Evolutionary conservation across 768 basidiomycete species (phyloP), one percentile per base, ranked within the genome.

Genomic region (Termitomyces sp.): DNA sequence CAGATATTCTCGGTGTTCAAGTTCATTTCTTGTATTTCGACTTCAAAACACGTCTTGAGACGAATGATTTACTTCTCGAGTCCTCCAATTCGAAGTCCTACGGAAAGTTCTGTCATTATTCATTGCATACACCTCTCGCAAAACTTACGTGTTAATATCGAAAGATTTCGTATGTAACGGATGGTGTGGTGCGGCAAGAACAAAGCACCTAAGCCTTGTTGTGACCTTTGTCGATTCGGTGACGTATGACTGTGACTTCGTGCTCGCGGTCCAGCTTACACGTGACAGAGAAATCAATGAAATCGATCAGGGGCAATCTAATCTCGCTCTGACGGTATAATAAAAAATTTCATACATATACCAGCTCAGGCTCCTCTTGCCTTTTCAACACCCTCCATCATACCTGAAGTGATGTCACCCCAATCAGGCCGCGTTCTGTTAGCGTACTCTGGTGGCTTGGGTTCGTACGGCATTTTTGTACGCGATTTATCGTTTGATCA

Each of bases 391-490:
- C 47, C 43, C 28, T n/a, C 22, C 53, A 42, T 52, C 46, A 33
- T 28, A 49, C 20, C 26, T 48, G 70, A 59, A 53, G 28, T 4
- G 57, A 85, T 83, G 82, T 68, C 82, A 59, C 65, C 76, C 47
- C 80, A 80, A 68, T 63, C 73, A 26, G 94, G 94, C 63, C 94
- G 94, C 69, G 94, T 98, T 66, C 80, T 99, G 56, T 82, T 99
- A 63, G 96, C 96, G 22, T 99, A 99, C 79, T 99, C 97, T 68
- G 96, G 97, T 63, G 97, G 97, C 66, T 84, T 98, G 52, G 95
- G 95, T 96, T 58, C 64, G 92, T 77, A 45, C 58, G 64, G 91
- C 77, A 40, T 33, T 22, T 26, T 44, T 33, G 57, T 48, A 50
- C 45, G 20, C 52, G 59, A 52, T 67, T 67, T 53, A 40, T 61